A percentile compares a stretch with the other conserved stretches of the same genome.
These are phyloP conservation scores for Pyronema omphalodes DNA, from an alignment of 495 filamentous ascomycete species.

Conservation along the genomic window DNA sequence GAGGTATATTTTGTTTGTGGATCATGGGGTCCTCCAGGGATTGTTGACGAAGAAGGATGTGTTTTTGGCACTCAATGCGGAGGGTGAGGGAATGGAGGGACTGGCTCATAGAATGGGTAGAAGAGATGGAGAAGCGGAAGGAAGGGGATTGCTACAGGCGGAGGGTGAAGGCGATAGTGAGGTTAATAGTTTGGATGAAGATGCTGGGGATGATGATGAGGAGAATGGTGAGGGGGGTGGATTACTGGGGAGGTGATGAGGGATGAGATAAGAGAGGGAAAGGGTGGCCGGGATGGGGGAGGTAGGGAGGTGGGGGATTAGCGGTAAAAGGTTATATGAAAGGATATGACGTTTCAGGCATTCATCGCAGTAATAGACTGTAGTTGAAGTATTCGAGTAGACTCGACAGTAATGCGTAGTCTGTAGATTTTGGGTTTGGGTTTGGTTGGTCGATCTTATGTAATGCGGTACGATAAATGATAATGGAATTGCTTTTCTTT, in stretches of 20 bases:
- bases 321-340: no score
- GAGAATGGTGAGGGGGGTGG: not conserved
- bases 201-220: not conserved
- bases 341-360: no score
- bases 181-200: not conserved
- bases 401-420: no score
- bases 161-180: constrained; percentile 5
- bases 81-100: constrained; percentile 35
- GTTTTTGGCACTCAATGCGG: constrained; percentile 79
- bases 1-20: constrained; percentile 72
- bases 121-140: constrained; percentile 5
- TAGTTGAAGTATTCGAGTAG: no score
- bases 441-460: no score
- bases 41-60: constrained; percentile 94
- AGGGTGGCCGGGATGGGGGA: not conserved
- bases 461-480: no score
- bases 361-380: no score
- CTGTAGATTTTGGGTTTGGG: no score
- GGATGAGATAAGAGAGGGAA: not conserved
- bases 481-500: no score
- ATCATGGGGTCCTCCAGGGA: constrained; percentile 64
- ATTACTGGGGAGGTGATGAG: not conserved
- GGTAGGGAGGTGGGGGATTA: no score
- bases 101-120: constrained; percentile 5
- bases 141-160: constrained; percentile 5